Evolutionary conservation across 1,284 basidiomycete genomes (phyloP).

Genomic region (Takashimella koratensis): DNA sequence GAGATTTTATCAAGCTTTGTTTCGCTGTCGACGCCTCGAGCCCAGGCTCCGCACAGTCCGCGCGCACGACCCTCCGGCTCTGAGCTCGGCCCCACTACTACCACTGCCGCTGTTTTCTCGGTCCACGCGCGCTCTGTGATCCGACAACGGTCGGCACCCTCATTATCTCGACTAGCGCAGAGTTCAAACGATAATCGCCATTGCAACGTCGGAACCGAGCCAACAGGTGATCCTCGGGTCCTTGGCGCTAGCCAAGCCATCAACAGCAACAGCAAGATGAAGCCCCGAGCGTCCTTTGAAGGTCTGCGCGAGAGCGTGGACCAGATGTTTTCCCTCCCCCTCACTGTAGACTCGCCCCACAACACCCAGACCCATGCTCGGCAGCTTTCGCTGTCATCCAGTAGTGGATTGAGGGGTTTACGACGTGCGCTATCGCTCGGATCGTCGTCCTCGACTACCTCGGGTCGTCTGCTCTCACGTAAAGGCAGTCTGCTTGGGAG

Average conservation of each 20-base stretch:
- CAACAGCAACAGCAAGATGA: background rate
- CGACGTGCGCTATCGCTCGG: background rate
- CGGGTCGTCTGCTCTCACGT: background rate
- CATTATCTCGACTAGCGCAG: background rate
- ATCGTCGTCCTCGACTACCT: background rate
- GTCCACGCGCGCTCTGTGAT: background rate
- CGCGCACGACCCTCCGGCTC: background rate
- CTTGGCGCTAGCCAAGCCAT: background rate
- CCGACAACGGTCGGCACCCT: background rate
- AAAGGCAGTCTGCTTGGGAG: background rate
- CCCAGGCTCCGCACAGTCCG: background rate
- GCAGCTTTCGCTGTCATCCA: background rate
- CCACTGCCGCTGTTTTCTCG: too few species aligned
- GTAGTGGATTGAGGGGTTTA: background rate
- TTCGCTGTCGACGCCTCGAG: background rate
- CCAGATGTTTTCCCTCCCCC: background rate
- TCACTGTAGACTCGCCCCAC: background rate
- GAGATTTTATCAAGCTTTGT: background rate
- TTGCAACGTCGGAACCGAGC: too few species aligned
- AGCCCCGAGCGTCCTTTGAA: background rate
- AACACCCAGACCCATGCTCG: background rate
- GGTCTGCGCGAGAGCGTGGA: background rate
- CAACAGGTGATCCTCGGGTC: background rate
- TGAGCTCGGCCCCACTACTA: background rate
- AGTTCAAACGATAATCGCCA: background rate